These are phyloP conservation scores for Kwoniella botswanensis DNA, from an alignment of 768 basidiomycete species.

Conservation along the genomic window DNA sequence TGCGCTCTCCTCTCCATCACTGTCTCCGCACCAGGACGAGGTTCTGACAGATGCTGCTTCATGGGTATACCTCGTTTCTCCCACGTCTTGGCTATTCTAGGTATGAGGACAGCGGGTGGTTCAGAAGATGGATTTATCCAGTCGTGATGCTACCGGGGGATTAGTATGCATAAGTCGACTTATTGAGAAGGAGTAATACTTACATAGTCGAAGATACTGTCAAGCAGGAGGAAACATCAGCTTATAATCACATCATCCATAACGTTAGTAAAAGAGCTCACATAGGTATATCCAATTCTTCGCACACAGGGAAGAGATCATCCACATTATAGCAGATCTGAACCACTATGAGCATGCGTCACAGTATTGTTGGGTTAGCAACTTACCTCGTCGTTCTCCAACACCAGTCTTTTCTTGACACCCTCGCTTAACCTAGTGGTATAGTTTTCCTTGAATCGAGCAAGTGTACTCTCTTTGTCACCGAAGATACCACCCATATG, in stretches of 20 bases:
- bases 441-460: slow-evolving; percentile 75
- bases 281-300: slow-evolving; percentile 77
- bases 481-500: slow-evolving; percentile 81
- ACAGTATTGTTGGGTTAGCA: background rate
- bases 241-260: background rate
- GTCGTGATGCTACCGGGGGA: slow-evolving; percentile 76
- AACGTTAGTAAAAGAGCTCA: slow-evolving; percentile 51
- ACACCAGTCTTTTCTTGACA: slow-evolving; percentile 74
- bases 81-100: slow-evolving; percentile 76
- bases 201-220: slow-evolving; percentile 55
- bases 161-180: slow-evolving; percentile 57
- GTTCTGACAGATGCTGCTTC: slow-evolving; percentile 91
- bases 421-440: slow-evolving; percentile 65
- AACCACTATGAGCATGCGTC: slow-evolving; percentile 1
- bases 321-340: slow-evolving; percentile 85
- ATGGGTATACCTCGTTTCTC: slow-evolving; percentile 75
- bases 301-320: slow-evolving; percentile 83
- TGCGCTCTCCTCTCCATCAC: slow-evolving; percentile 88
- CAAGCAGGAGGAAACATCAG: slow-evolving; percentile 14
- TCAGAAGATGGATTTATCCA: slow-evolving; percentile 63
- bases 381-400: slow-evolving; percentile 92
- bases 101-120: slow-evolving; percentile 71
- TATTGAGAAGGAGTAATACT: slow-evolving; percentile 5
- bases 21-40: slow-evolving; percentile 79
- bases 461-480: slow-evolving; percentile 74